These are phyloP conservation scores for Zopfia rhizophila DNA, from an alignment of 2,329 filamentous ascomycete genomes.

Conservation along the genomic window DNA sequence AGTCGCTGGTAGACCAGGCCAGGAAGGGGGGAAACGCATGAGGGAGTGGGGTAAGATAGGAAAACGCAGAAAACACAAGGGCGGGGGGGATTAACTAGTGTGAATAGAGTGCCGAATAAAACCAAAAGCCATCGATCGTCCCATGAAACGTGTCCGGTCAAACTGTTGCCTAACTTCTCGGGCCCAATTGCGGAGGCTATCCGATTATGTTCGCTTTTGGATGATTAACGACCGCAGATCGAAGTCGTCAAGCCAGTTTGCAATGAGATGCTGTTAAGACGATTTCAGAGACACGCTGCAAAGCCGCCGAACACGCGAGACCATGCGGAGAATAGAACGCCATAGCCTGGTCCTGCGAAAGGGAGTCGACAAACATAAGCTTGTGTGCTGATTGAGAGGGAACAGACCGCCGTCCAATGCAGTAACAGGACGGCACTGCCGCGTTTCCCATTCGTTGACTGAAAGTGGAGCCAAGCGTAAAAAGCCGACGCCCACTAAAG, in stretches of 20 bases:
- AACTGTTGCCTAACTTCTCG: constrained; percentile 37
- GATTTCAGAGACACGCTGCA: constrained; percentile 41
- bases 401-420: constrained; percentile 50
- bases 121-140: constrained; percentile 42
- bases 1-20: constrained; percentile 54
- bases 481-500: constrained; percentile 47
- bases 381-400: constrained; percentile 48
- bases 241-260: constrained; percentile 31
- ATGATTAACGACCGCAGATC: constrained; percentile 32
- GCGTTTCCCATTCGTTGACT: constrained; percentile 56
- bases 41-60: constrained; percentile 29
- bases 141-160: constrained; percentile 34
- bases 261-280: constrained; percentile 41
- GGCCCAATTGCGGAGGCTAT: constrained; percentile 20
- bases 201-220: constrained; percentile 14
- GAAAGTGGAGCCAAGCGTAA: constrained; percentile 39
- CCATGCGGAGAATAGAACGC: constrained; percentile 36
- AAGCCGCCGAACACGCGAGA: constrained; percentile 38
- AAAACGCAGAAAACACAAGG: constrained; percentile 35
- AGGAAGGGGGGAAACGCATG: constrained; percentile 46
- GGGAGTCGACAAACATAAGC: constrained; percentile 47
- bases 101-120: constrained; percentile 39
- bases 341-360: constrained; percentile 45
- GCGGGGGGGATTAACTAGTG: constrained; percentile 46
- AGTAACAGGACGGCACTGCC: constrained; percentile 54